Evolutionary conservation across 73 alveolate species (phyloP).

Genomic region (Tetrahymena malaccensis): DNA sequence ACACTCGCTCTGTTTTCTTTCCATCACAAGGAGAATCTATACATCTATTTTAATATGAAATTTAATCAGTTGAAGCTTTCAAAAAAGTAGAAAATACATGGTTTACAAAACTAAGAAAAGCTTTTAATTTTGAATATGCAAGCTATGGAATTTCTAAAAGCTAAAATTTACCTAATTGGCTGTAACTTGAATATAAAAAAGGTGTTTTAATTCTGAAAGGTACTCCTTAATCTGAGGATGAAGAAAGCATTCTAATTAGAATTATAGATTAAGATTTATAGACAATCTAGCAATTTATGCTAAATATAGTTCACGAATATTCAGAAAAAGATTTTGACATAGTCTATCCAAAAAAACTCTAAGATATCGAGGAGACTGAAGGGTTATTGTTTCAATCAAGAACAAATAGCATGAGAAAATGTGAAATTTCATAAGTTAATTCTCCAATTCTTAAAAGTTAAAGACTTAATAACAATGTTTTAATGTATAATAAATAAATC

Average conservation of each 20-base stretch:
- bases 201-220: neutral
- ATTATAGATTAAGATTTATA: neutral
- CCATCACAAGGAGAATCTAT: neutral
- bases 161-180: neutral
- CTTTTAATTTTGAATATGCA: too few relatives aligned
- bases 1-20: neutral
- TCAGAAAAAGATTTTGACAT: too few relatives aligned
- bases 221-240: neutral
- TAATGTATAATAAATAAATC: too few relatives aligned
- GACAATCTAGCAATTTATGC: neutral
- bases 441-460: too few relatives aligned
- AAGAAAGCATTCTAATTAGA: neutral
- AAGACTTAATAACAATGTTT: too few relatives aligned
- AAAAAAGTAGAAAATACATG: neutral
- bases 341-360: too few relatives aligned
- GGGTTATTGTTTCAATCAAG: too few relatives aligned
- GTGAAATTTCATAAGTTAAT: too few relatives aligned
- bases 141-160: neutral
- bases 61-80: neutral
- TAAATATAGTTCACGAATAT: neutral
- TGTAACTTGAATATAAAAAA: neutral
- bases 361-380: too few relatives aligned
- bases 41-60: neutral
- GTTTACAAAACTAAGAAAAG: neutral
- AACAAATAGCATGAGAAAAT: too few relatives aligned